phyloP scores from a whole-genome alignment of 495 filamentous ascomycete genomes.

The Immersiella caudata region DNA sequence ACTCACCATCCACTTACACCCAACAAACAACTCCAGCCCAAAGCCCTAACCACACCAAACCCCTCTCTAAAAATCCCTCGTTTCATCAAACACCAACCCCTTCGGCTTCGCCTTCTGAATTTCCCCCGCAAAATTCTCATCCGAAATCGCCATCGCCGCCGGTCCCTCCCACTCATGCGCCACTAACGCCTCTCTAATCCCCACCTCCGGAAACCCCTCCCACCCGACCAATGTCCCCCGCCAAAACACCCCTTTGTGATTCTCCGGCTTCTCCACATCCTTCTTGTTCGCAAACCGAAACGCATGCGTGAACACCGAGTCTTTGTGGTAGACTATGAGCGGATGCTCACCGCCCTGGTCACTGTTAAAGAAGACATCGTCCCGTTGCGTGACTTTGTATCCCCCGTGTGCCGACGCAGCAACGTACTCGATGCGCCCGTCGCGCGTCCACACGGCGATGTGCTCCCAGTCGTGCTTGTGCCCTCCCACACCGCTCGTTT shows the following conservation, averaged over 20 bases:
- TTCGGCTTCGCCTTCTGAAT: no score
- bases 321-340: slow-evolving; percentile 39
- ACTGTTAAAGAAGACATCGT: slow-evolving; percentile 20
- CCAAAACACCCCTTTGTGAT: background rate
- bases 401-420: slow-evolving; percentile 27
- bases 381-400: slow-evolving; percentile 20
- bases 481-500: slow-evolving; percentile 17
- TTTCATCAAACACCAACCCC: no score
- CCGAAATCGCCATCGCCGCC: no score
- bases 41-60: no score
- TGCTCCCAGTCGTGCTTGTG: slow-evolving; percentile 41
- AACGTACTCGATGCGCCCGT: slow-evolving; percentile 24
- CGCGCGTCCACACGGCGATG: slow-evolving; percentile 30
- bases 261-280: background rate
- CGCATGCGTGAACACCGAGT: slow-evolving; percentile 31
- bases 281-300: slow-evolving; percentile 30
- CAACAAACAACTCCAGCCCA: no score
- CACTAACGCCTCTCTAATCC: no score
- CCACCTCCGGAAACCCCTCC: no score
- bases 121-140: no score
- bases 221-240: no score
- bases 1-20: no score
- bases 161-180: no score
- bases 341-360: slow-evolving; percentile 23
- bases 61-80: no score